These are phyloP conservation scores for Colletotrichum somersetense DNA, from an alignment of 2,329 filamentous ascomycete species.

Conservation along the genomic window DNA sequence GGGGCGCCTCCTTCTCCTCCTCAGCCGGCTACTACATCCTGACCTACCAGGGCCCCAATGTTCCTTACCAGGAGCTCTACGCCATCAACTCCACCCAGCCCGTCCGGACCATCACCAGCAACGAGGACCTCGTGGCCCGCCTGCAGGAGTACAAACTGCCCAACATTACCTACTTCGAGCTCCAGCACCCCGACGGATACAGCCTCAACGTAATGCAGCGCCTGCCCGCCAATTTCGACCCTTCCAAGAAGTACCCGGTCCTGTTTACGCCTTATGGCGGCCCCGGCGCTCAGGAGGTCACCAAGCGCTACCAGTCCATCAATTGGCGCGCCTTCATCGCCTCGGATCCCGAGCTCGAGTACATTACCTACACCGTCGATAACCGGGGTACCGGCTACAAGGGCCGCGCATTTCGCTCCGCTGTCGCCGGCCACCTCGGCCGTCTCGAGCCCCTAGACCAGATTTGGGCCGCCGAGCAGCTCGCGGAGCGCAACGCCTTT, in stretches of 20 bases:
- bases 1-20: conserved; percentile 74
- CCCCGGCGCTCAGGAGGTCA: conserved; percentile 72
- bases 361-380: conserved; percentile 76
- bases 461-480: conserved; percentile 73
- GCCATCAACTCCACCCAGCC: conserved; percentile 65
- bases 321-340: conserved; percentile 74
- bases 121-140: conserved; percentile 66
- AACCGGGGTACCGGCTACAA: conserved; percentile 76
- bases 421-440: conserved; percentile 71
- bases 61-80: conserved; percentile 78
- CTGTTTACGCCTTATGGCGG: conserved; percentile 78
- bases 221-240: conserved; percentile 74
- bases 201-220: conserved; percentile 74
- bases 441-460: conserved; percentile 75
- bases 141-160: conserved; percentile 72
- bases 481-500: conserved; percentile 63
- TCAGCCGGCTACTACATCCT: conserved; percentile 74
- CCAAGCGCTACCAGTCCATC: conserved; percentile 66
- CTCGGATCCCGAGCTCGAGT: conserved; percentile 76
- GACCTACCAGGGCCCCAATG: conserved; percentile 73
- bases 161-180: conserved; percentile 73
- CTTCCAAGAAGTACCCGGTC: conserved; percentile 73
- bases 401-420: conserved; percentile 71
- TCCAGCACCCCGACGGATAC: conserved; percentile 72
- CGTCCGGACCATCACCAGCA: conserved; percentile 70